These are phyloP conservation scores for Stephanodiscus minutulus DNA, from an alignment of 108 stramenopile genomes.

Conservation along the genomic window DNA sequence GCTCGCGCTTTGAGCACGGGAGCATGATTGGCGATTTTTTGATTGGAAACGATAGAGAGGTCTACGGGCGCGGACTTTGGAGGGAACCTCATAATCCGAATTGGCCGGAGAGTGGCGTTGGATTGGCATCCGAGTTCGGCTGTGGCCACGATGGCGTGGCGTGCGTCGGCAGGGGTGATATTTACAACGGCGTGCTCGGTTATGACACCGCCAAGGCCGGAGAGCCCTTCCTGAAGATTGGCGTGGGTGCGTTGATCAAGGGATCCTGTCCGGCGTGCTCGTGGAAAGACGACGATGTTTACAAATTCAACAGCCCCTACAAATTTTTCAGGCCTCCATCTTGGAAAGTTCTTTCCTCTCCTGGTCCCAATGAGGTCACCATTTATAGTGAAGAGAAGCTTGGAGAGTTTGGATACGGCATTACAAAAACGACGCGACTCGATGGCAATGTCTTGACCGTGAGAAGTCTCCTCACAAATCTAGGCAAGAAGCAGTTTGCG, in stretches of 20 bases:
- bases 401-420: slow-evolving; percentile 59
- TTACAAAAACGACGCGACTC: slow-evolving; percentile 58
- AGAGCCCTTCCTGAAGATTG: slow-evolving; percentile 57
- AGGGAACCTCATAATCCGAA: slow-evolving; percentile 68
- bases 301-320: slow-evolving; percentile 83
- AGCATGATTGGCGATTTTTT: slow-evolving; percentile 78
- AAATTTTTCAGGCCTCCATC: slow-evolving; percentile 56
- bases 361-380: slow-evolving; percentile 34
- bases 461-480: slow-evolving; percentile 66
- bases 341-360: slow-evolving; percentile 51
- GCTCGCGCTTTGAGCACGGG: slow-evolving; percentile 77
- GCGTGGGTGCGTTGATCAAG: slow-evolving; percentile 65
- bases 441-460: slow-evolving; percentile 61
- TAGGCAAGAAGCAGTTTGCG: slow-evolving; percentile 68
- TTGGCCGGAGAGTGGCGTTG: slow-evolving; percentile 84
- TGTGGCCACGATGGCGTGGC: slow-evolving; percentile 77
- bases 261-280: slow-evolving; percentile 69
- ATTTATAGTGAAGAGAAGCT: slow-evolving; percentile 61
- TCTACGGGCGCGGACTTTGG: slow-evolving; percentile 74
- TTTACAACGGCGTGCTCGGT: slow-evolving; percentile 81
- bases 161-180: slow-evolving; percentile 66
- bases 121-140: slow-evolving; percentile 82
- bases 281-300: slow-evolving; percentile 58
- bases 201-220: slow-evolving; percentile 72
- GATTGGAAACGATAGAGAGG: slow-evolving; percentile 25